Conservation (phyloP, 352 stramenopile genomes). For the Globisporangium camurandrum region DNA sequence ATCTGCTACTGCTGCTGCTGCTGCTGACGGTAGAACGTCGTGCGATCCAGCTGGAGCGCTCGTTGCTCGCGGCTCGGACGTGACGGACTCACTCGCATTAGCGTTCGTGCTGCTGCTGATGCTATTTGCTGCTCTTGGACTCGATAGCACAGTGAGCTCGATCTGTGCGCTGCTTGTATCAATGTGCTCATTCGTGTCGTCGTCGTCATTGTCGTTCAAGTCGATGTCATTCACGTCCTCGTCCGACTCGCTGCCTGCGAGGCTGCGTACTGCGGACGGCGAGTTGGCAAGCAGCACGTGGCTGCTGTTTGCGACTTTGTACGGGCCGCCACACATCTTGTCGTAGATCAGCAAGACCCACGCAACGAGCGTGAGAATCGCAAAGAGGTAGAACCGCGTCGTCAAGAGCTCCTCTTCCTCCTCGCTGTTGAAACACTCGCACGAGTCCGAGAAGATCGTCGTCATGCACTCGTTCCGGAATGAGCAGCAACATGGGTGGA, state of each 20-base stretch:
- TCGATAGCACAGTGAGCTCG: constrained; percentile 9
- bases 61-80: background rate
- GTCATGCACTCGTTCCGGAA: constrained; percentile 74
- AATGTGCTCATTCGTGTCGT: background rate
- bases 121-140: constrained; percentile 1
- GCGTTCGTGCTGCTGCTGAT: background rate
- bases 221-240: constrained; percentile 14
- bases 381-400: constrained; percentile 66
- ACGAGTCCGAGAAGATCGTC: constrained; percentile 62
- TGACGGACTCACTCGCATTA: background rate
- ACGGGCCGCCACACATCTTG: constrained; percentile 63
- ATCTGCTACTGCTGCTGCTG: no score
- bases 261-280: constrained; percentile 28
- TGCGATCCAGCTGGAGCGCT: no score
- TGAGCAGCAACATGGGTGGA: constrained; percentile 65
- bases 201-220: background rate
- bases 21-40: no score
- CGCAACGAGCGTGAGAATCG: constrained; percentile 45
- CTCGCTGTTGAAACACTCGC: constrained; percentile 56
- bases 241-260: constrained; percentile 26
- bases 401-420: constrained; percentile 55
- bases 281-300: constrained; percentile 53
- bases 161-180: constrained; percentile 6
- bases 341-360: constrained; percentile 62
- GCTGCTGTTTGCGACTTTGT: constrained; percentile 79